Evolutionary conservation across 2,329 filamentous ascomycete genomes (phyloP).

Genomic region (Curvularia sp.): DNA sequence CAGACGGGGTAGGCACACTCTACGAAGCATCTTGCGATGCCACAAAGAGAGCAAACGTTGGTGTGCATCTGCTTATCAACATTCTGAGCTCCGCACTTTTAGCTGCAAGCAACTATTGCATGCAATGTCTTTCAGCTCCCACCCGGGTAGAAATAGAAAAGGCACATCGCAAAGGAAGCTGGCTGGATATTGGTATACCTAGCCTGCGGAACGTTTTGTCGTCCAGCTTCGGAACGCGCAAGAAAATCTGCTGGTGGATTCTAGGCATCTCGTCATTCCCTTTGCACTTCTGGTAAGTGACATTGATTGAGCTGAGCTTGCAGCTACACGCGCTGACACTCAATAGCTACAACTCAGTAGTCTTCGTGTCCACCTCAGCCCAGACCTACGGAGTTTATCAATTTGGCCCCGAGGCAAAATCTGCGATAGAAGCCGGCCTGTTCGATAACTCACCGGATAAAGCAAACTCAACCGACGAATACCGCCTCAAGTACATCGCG

Average conservation of each 20-base stretch:
- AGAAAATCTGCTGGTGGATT: conserved; percentile 20
- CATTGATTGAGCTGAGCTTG: too few species aligned
- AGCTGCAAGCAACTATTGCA: conserved; percentile 26
- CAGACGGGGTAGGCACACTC: neutral
- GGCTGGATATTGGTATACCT: conserved; percentile 32
- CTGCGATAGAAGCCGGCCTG: conserved; percentile 21
- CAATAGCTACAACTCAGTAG: conserved; percentile 36
- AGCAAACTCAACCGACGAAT: too few species aligned
- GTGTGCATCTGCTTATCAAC: neutral
- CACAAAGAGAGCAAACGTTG: neutral
- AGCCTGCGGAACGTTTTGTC: conserved; percentile 25
- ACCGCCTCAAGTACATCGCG: neutral
- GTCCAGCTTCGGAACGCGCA: neutral
- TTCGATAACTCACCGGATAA: neutral
- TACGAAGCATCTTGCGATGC: neutral
- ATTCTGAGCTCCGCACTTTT: neutral
- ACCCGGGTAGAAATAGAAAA: conserved; percentile 58
- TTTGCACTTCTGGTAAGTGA: conserved; percentile 27
- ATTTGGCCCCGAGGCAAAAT: neutral
- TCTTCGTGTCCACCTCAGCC: conserved; percentile 26
- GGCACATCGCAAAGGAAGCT: conserved; percentile 52
- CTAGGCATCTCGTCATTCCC: conserved; percentile 28
- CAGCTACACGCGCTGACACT: neutral
- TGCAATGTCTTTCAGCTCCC: conserved; percentile 61
- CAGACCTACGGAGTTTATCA: conserved; percentile 23